Evolutionary conservation across 495 filamentous ascomycete genomes (phyloP), one percentile per base, ranked within the genome.

Genomic region (Ascobolus immersus): DNA sequence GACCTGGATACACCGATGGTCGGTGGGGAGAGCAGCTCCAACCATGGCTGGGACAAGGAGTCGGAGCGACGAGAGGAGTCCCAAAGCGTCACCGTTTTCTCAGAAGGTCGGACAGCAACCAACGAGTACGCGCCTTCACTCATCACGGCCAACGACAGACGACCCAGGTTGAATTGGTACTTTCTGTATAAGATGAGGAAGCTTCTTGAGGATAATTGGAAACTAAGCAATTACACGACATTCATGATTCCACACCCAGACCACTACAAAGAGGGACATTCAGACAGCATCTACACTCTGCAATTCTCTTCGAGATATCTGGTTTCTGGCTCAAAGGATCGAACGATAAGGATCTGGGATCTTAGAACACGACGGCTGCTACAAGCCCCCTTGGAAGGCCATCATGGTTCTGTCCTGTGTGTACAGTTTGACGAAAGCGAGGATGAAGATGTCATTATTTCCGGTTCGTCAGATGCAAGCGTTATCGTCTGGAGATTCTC

Each of bases 381-480:
- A 28, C 57, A 72, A 24, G 56, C 55, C 12, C 80, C 86, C 6
- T 53, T 99, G 12, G 41, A 51, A 11, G 81, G 76, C 6, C 86
- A 99, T 50, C 49, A 45, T 4, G 82, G 78, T 14, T 92, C 81
- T 18, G 86, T 99, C 3, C 60, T 94, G 9, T 94, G 89, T 49
- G 61, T 99, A 14, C 86, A 99, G 48, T 99, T 93, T 47, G 89
- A 99, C 48, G 76, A 82, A n/a, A 66, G 71, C 26, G 73, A 77
- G 1, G 68, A 75, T 12, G 75, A 94, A 47, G 84, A 94, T 45
- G 57, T 99, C 22, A 73, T 99, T 35, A 71, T 94, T 13, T 89
- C 79, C 4, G 89, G 84, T 7, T 90, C 84, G 40, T 91, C 81
- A 33, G 86, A 99, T 50, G 72, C 68, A 12, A 67, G 71, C 39